These are phyloP conservation scores for Globisporangium lucens DNA, from an alignment of 352 stramenopile genomes.

Conservation along the genomic window DNA sequence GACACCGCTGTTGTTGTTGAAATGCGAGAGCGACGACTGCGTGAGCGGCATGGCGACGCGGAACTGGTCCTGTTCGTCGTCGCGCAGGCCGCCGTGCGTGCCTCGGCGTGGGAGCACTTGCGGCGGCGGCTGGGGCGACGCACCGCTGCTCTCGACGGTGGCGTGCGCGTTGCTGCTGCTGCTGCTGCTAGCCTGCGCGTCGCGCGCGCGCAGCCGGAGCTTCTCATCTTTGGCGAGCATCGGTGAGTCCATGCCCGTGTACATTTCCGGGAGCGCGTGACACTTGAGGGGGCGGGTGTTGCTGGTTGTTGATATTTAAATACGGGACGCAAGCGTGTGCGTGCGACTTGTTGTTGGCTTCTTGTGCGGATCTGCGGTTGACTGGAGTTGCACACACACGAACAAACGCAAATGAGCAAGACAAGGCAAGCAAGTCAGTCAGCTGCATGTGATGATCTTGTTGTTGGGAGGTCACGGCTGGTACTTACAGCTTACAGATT, in stretches of 20 bases:
- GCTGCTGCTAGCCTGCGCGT: not conserved
- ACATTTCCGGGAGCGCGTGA: slow-evolving; percentile 9
- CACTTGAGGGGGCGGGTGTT: not conserved
- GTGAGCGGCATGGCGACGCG: slow-evolving; percentile 12
- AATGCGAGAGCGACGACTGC: slow-evolving; percentile 7
- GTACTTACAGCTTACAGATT: too few relatives aligned
- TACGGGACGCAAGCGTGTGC: too few relatives aligned
- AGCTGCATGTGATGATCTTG: too few relatives aligned
- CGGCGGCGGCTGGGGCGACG: not conserved
- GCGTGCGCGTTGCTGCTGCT: not conserved
- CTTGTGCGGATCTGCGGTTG: too few relatives aligned
- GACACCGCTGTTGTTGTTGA: slow-evolving; percentile 2
- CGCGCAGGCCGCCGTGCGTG: slow-evolving; percentile 16
- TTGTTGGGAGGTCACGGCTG: too few relatives aligned
- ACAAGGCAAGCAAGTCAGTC: too few relatives aligned
- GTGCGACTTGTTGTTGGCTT: too few relatives aligned
- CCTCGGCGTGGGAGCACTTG: not conserved
- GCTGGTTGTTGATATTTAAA: too few relatives aligned
- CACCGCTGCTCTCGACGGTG: slow-evolving; percentile 12
- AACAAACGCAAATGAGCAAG: too few relatives aligned
- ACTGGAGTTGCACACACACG: too few relatives aligned
- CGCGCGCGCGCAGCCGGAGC: not conserved
- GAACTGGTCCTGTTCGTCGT: slow-evolving; percentile 15
- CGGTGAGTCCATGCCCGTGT: slow-evolving; percentile 22
- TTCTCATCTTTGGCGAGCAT: slow-evolving; percentile 7